Evolutionary conservation across 2,329 filamentous ascomycete species (phyloP).

Genomic region (Colletotrichum theobromicola): DNA sequence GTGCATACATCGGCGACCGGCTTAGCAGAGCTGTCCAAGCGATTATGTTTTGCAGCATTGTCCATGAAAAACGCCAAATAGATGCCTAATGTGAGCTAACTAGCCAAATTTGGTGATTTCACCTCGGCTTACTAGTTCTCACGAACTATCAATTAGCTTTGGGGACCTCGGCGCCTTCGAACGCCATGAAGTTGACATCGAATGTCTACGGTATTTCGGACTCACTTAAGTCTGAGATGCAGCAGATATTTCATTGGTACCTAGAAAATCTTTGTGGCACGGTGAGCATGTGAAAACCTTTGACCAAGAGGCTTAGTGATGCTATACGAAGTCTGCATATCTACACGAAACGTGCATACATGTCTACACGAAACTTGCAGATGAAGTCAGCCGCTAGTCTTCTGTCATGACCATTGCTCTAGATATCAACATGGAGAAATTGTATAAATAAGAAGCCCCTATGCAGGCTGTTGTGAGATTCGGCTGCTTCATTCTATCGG

Average conservation of each 20-base stretch:
- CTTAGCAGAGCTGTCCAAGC: background rate
- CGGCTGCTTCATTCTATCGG: background rate
- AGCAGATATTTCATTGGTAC: background rate
- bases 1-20: background rate
- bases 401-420: background rate
- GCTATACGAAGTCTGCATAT: background rate
- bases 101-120: background rate
- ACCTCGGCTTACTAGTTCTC: background rate
- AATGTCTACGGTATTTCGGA: background rate
- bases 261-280: background rate
- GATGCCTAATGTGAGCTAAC: background rate
- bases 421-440: background rate
- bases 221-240: background rate
- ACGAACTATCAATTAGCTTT: background rate
- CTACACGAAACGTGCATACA: background rate
- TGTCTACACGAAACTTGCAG: background rate
- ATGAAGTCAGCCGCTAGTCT: background rate
- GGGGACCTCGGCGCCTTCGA: background rate
- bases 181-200: background rate
- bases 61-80: background rate
- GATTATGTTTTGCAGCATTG: background rate
- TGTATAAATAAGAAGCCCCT: background rate
- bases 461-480: background rate
- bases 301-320: background rate
- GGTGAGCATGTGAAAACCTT: background rate